A percentile compares a stretch with the other conserved stretches of the same genome.
phyloP scores from a whole-genome alignment of 345 rosid species.

The Lepidium aucheri region DNA sequence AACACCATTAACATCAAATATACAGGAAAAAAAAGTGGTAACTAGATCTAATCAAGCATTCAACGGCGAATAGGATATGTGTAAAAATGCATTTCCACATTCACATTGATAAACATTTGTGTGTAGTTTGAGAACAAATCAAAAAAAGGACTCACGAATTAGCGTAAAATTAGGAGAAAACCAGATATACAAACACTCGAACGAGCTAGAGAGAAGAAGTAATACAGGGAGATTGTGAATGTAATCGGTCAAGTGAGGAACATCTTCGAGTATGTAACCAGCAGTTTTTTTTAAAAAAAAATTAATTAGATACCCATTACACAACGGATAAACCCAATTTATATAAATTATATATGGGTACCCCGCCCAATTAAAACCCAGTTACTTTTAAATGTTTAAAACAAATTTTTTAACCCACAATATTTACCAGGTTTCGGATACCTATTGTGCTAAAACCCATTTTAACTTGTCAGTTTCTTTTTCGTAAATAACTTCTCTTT shows the following conservation, averaged over 20 bases:
- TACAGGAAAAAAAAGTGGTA: not conserved
- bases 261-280: constrained; percentile 73
- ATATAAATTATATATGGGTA: too few species aligned
- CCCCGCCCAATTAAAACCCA: too few species aligned
- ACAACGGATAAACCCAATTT: too few species aligned
- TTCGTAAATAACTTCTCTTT: too few species aligned
- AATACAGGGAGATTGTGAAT: constrained; percentile 56
- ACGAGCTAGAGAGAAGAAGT: not conserved
- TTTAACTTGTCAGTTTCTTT: too few species aligned
- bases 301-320: too few species aligned
- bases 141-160: not conserved
- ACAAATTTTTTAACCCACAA: too few species aligned
- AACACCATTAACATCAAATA: not conserved
- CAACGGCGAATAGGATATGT: not conserved
- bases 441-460: too few species aligned
- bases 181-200: not conserved
- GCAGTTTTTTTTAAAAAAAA: too few species aligned
- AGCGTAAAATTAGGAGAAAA: not conserved
- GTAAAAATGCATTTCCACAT: not conserved
- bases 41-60: constrained; percentile 11
- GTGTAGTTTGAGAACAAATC: not conserved
- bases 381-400: too few species aligned
- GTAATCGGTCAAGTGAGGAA: constrained; percentile 73
- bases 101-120: not conserved
- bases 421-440: too few species aligned